Conservation (phyloP, 345 rosid species). For the Turritis glabra region DNA sequence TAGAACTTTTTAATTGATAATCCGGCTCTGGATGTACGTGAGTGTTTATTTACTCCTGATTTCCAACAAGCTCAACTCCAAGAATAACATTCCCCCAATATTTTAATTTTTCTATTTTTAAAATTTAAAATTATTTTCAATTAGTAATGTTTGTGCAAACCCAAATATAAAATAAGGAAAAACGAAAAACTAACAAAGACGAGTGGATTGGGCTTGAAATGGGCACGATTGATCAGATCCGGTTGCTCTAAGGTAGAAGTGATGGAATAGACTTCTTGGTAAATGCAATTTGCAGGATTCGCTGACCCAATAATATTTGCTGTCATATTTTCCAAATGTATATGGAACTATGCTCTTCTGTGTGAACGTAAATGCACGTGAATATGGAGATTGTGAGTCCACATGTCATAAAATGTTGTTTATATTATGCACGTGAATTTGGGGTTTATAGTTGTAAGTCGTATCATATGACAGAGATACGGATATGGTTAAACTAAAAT, state of each 20-base stretch:
- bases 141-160: background rate
- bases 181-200: background rate
- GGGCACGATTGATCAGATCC: conserved; percentile 5
- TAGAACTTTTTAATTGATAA: too few species aligned
- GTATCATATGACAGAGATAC: background rate
- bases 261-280: background rate
- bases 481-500: background rate
- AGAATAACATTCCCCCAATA: too few species aligned
- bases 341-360: background rate
- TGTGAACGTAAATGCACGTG: conserved; percentile 22
- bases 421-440: conserved; percentile 5
- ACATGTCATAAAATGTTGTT: conserved; percentile 13
- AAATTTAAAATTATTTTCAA: background rate
- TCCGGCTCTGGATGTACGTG: too few species aligned
- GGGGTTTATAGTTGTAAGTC: conserved; percentile 6
- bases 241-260: background rate
- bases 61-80: too few species aligned
- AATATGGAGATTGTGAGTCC: conserved; percentile 21
- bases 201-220: conserved; percentile 2
- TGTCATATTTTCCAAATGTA: background rate
- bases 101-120: background rate
- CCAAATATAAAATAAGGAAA: too few species aligned
- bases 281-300: background rate
- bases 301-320: background rate
- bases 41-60: too few species aligned